A percentile compares a stretch with the other conserved stretches of the same genome.
Conservation (phyloP, 2,329 filamentous ascomycete genomes). For the Colletotrichum graminicola region DNA sequence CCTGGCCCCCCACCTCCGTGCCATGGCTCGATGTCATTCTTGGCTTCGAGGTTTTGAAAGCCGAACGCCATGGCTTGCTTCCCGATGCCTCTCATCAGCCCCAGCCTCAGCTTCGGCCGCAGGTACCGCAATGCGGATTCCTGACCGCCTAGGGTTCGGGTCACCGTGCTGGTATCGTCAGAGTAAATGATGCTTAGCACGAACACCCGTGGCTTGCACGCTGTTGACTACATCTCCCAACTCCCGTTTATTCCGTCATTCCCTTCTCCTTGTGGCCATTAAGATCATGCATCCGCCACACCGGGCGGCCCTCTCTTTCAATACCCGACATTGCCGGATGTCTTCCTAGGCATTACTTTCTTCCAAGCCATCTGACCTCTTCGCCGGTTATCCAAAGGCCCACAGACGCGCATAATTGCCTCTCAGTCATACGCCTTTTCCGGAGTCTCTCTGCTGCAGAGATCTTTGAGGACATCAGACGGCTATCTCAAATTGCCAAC, state of each 20-base stretch:
- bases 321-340: slow-evolving; percentile 10
- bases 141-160: neutral
- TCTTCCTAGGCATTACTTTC: slow-evolving; percentile 9
- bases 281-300: slow-evolving; percentile 12
- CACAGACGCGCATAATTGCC: slow-evolving; percentile 21
- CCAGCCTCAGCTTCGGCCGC: slow-evolving; percentile 32
- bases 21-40: slow-evolving; percentile 9
- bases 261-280: slow-evolving; percentile 3
- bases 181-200: neutral
- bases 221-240: neutral
- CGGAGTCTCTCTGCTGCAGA: slow-evolving; percentile 8
- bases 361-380: slow-evolving; percentile 11
- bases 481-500: slow-evolving; percentile 25
- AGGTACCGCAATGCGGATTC: slow-evolving; percentile 7
- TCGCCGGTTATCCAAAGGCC: slow-evolving; percentile 4
- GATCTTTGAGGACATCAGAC: neutral
- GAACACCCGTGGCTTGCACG: slow-evolving; percentile 16
- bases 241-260: neutral
- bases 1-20: slow-evolving; percentile 3
- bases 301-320: neutral
- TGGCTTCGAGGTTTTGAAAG: neutral
- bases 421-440: slow-evolving; percentile 21
- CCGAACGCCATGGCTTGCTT: slow-evolving; percentile 2
- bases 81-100: slow-evolving; percentile 33
- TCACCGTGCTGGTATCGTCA: neutral